These are phyloP conservation scores for Dendrocalamus latiflorus DNA, from an alignment of 202 grass and related monocot species.

Conservation along the genomic window DNA sequence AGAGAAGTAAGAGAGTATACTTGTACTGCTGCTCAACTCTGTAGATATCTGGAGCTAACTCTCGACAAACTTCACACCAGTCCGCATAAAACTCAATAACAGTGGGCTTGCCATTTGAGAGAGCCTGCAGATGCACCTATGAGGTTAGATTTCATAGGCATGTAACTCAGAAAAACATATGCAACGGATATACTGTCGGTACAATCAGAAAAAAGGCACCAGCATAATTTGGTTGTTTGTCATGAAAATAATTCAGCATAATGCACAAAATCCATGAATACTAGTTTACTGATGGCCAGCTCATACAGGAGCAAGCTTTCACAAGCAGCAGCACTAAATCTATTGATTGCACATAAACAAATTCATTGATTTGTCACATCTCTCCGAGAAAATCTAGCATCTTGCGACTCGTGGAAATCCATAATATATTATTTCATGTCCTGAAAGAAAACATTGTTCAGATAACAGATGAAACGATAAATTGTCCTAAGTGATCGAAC, in stretches of 20 bases:
- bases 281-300: not conserved
- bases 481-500: not conserved
- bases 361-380: not conserved
- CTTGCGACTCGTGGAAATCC: not conserved
- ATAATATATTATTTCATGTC: not conserved
- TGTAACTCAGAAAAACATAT: too few relatives aligned
- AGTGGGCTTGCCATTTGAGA: constrained; percentile 85
- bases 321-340: not conserved
- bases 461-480: not conserved
- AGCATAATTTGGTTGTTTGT: too few relatives aligned
- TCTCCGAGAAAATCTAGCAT: not conserved
- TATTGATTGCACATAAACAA: not conserved
- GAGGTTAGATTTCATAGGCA: not conserved
- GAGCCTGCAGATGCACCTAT: constrained; percentile 56
- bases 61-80: constrained; percentile 96
- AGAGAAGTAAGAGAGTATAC: constrained; percentile 37
- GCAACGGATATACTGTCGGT: too few relatives aligned
- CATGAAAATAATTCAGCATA: not conserved
- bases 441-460: not conserved
- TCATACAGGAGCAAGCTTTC: too few relatives aligned
- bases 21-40: constrained; percentile 77
- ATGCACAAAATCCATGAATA: not conserved
- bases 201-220: too few relatives aligned
- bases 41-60: constrained; percentile 77
- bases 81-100: constrained; percentile 96